Base-by-base conservation (phyloP, 805 yeast genomes). In the Candida wancherniae region DNA sequence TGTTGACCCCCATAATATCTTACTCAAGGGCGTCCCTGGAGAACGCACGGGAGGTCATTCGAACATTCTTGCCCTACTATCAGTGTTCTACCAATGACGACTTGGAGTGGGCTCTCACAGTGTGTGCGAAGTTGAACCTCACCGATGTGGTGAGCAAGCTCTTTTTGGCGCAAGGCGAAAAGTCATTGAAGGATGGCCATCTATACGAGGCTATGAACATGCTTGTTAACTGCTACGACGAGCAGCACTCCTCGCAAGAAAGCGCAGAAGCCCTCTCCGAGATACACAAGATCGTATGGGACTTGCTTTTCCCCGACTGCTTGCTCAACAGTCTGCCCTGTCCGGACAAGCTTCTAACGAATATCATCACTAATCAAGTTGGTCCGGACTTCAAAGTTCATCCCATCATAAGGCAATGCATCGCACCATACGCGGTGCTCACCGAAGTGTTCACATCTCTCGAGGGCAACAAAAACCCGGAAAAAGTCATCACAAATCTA, bases 101-200 rank as follows among this genome's bases (percentile, higher is more conserved):
- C 50, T 66, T 80, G 39, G 92, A 83, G 53, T 83, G 90, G 90
- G 72, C 80, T 26, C 58, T 83, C 30, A 73, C 84, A 3, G 63
- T 83, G 4, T 81, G 90, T 58, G 83, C 87, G 9, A 70, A 78
- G 44, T 63, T 82, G 51, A 73, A 71, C 44, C 52, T 82, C 24
- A 65, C 75, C n/a, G 57, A 67, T 6, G 76, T 83, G 9, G 75
- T 83, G 0, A 67, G 67, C 35, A 61, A 67, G 19, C 60, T 83
- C 3, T 79, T 71, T 52, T 66, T 69, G 34, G 58, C 57, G 12
- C 57, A 69, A 33, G 80, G 77, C 6, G 55, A 59, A 22, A 62
- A 63, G 28, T 63, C 75, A 11, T 57, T 73, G 29, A 61, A 67
- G 13, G 75, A 73, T 28, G 84, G 82, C 12, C 66, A 67, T 37